Base-by-base conservation (phyloP, 2,329 filamentous ascomycete species). In the Pseudogymnoascus sp. region DNA sequence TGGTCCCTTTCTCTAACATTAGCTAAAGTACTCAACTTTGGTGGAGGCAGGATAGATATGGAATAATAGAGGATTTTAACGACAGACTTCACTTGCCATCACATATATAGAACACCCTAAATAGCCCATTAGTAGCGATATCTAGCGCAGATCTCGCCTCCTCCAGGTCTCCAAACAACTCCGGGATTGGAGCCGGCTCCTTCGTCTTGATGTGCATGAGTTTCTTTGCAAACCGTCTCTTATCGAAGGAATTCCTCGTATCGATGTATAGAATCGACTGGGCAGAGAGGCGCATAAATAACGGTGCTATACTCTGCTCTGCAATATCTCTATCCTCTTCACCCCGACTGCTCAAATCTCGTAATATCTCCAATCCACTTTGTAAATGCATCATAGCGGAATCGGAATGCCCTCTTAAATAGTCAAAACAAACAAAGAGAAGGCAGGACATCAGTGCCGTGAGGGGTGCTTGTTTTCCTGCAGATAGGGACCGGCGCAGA, bases 391-490 rank as follows among this genome's bases (percentile, higher is more conserved):
- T 60, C 62, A 71, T 67, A 5, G 71, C 70, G 5, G 67, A 68
- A 12, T 66, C 65, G 21, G 68, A 70, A 35, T 70, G 63, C 1
- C 70, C 70, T n/a, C 69, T 60, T 35, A 73, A 56, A 18, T 66
- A 70, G 60, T 73, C 70, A 16, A 73, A 72, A 40, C 67, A 69
- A 8, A 71, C 67, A 56, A 72, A 73, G 6, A 73, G 63, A 16
- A 70, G 64, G 59, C 70, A 73, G 3, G 67, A 69, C 69, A 73
- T 69, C 18, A 72, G 61, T 23, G 69, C 68, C 14, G 65, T 67
- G 12, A 71, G 16, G 14, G 69, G 66, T 8, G 65, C 63, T 25
- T 70, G 67, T 33, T 66, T 67, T n/a, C 67, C 67, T 12, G 35
- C 40, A 3, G 65, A 50, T 11, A 73, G 63, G 33, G 66, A 67